These are phyloP conservation scores for Komagataella ulmi DNA, from an alignment of 805 yeast species.

Conservation along the genomic window DNA sequence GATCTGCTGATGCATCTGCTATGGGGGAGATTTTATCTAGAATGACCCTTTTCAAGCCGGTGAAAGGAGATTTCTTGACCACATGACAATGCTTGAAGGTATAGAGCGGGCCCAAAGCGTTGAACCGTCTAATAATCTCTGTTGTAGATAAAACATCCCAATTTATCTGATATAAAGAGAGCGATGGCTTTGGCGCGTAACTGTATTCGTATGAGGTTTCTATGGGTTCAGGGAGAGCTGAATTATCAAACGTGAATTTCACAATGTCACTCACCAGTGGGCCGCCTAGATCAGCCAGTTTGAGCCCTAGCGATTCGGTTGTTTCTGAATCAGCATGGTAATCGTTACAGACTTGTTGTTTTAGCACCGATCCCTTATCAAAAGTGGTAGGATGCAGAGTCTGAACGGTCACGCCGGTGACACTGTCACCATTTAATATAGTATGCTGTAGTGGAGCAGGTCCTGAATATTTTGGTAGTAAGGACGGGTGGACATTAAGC, in stretches of 20 bases:
- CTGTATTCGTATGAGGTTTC: conserved; percentile 23
- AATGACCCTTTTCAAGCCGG: conserved; percentile 26
- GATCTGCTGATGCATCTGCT: neutral
- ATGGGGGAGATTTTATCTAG: conserved; percentile 23
- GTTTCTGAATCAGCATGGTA: conserved; percentile 28
- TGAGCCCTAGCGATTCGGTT: conserved; percentile 27
- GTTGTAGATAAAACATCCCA: conserved; percentile 30
- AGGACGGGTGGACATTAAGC: conserved; percentile 84
- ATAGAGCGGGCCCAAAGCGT: conserved; percentile 44
- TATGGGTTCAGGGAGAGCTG: conserved; percentile 6
- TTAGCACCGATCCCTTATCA: conserved; percentile 62
- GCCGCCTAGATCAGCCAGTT: conserved; percentile 53
- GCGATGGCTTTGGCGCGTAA: conserved; percentile 43
- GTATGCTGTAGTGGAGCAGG: conserved; percentile 85
- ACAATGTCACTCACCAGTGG: conserved; percentile 35
- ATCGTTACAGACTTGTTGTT: conserved; percentile 26
- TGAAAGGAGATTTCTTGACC: neutral
- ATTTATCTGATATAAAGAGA: conserved; percentile 25
- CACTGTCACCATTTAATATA: conserved; percentile 42
- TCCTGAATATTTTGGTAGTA: conserved; percentile 74
- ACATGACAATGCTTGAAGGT: conserved; percentile 21
- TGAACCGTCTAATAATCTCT: conserved; percentile 25
- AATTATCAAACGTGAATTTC: conserved; percentile 13
- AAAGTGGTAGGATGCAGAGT: conserved; percentile 81
- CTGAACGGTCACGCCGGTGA: conserved; percentile 82